Evolutionary conservation across 1,284 basidiomycete genomes (phyloP), one percentile per base, ranked within the genome.

Genomic region (Spongiforma sp.): DNA sequence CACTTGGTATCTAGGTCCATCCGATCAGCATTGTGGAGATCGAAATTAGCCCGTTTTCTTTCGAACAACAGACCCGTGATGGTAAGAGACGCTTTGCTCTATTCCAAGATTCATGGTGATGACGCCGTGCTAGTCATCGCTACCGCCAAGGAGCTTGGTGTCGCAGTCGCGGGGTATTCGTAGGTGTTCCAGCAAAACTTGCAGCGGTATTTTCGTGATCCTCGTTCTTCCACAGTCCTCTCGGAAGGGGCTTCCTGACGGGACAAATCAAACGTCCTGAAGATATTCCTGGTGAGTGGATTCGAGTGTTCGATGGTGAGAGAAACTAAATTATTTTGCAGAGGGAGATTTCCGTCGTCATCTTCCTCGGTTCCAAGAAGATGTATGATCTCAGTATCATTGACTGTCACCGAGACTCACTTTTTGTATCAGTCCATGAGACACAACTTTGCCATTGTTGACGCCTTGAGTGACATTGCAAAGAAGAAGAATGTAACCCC

Each of bases 171-270:
- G 21, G 85, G 83, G 30, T 90, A 90, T 71, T 84, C 83, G 71
- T 81, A 61, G 34, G 77, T 71, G 19, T 52, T 37, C 46, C 59
- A 21, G 28, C 28, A 19, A 28, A 33, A 1, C 15, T 41, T 41
- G 37, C 34, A 26, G 3, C 24, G 8, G 46, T 48, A 9, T 50
- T 19, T 50, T 8, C 19, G 8, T 19, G 24, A 24, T 1, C 17
- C 26, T 37, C 33, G 61, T 33, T 19, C 33, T 54, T 19, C 41
- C 37, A n/a, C 59, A 82, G 82, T 3, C 89, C 88, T 1, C 80
- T 89, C 8, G 87, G 86, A 19, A 77, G 81, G 52, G 89, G 90
- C 1, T 84, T 90, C 72, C 75, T 91, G 43, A 82, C 83, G 11
- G 85, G 87, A 24, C 76, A 77, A 36, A 81, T 83, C 69, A 83